Base-by-base conservation (phyloP, 805 yeast genomes). In the Ogataea wickerhamii region DNA sequence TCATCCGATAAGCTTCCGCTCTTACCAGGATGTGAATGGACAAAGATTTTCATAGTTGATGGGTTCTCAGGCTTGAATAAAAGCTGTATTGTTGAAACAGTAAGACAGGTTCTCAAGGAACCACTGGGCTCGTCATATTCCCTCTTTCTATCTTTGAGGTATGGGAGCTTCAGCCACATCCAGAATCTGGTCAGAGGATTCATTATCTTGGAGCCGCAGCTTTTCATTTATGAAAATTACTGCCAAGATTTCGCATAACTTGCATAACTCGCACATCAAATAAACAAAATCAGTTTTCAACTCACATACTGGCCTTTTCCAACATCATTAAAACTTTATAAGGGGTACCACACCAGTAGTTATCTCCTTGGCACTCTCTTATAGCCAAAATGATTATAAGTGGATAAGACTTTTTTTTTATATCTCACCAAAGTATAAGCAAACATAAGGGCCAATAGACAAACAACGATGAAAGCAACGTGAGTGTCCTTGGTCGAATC, bases 1-100 rank as follows among this genome's bases (percentile, higher is more conserved):
- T 20, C 32, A 11, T 41, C 41, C 13, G 26, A 16, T 21, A 41
- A 47, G 8, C 37, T 64, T 3, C 57, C 66, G 4, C 40, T 45
- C 18, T 45, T 56, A 18, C 48, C 53, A 13, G 52, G 55, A 0
- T 54, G 55, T 21, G 56, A 63, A 32, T 80, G 85, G 83, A 51
- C 58, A 11, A 54, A 63, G 34, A 38, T 74, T 18, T 64, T 60
- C 3, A 48, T 64, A 0, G 54, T 72, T 16, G 44, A 61, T 8
- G 73, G 69, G 1, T 74, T 63, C 43, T 45, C 54, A 3, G 72
- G 78, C 4, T 16, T 76, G n/a, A 60, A 68, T 43, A 40, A 51
- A 3, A 38, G 47, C 4, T 16, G 8, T 1, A 10, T 38, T 1
- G 13, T 33, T 5, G 6, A 18, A 2, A n/a, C 30, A 5, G 13